Evolutionary conservation across 2,329 filamentous ascomycete genomes (phyloP).

Genomic region (Cladosporium sp.): DNA sequence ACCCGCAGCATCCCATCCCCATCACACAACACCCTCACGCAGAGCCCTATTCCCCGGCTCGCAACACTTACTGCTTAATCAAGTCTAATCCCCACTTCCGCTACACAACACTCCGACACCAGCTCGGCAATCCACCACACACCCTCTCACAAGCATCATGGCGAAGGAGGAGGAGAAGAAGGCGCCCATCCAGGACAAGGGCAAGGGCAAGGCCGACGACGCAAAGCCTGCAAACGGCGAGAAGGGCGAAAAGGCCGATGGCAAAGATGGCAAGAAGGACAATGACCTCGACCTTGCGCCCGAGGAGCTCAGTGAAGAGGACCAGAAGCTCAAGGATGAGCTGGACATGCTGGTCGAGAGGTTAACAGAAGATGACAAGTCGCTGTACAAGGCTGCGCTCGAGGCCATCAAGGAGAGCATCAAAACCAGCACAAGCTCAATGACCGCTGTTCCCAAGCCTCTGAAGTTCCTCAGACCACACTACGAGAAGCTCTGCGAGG

Average conservation of each 20-base stretch:
- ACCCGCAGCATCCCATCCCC: background rate
- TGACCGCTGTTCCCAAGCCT: conserved; percentile 98
- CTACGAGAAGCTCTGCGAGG: conserved; percentile 83
- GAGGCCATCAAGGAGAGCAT: conserved; percentile 98
- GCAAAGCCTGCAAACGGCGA: conserved; percentile 61
- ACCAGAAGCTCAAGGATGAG: conserved; percentile 96
- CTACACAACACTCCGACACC: background rate
- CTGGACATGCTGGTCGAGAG: conserved; percentile 97
- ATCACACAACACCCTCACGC: background rate
- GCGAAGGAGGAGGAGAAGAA: conserved; percentile 91
- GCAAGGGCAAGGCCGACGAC: conserved; percentile 85
- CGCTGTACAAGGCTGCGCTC: conserved; percentile 87
- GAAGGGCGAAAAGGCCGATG: conserved; percentile 55
- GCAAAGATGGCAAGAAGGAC: conserved; percentile 68
- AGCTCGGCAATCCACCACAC: conserved; percentile 1
- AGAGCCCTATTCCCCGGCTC: background rate
- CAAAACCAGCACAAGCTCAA: conserved; percentile 98
- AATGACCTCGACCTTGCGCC: conserved; percentile 72
- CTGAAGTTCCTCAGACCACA: conserved; percentile 97
- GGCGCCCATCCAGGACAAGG: conserved; percentile 73
- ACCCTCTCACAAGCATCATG: conserved; percentile 52
- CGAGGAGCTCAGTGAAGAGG: conserved; percentile 95
- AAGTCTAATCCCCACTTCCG: background rate
- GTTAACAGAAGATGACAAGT: conserved; percentile 82
- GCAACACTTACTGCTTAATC: background rate